Base-by-base conservation (phyloP, 331 rosid species). In the Pyrus hybrid region DNA sequence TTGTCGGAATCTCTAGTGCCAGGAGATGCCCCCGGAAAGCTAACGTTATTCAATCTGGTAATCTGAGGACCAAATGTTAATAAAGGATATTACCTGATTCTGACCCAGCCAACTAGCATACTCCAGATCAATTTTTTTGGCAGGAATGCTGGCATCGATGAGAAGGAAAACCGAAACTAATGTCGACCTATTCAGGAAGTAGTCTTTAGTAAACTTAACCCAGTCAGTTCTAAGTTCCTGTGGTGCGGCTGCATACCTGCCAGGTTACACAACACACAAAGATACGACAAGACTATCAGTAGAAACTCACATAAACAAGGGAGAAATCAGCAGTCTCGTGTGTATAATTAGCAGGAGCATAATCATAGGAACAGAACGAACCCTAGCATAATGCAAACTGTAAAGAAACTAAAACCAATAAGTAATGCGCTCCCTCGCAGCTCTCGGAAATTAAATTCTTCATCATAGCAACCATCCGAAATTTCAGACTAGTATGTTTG, bases 101-200 rank as follows among this genome's bases (percentile, higher is more conserved):
- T 87, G 86, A 35, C 96, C 99, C 84, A 95, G 88, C 99, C 97
- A 95, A 76, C 93, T 82, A 49, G 99, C 99, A 85, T 92, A 95
- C 63, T 95, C 97, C 7, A 95, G 96, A 86, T 92, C 99, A 62
- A 86, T 88, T 63, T 73, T 81, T 81, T 88, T 95, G 61, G 97
- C 97, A 61, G 99, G 99, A 74, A 95, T 92, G 90, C 99, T 95
- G 53, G 91, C 99, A 82, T 95, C 99, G 37, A 95, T 84, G n/a
- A 95, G 96, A 79, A 95, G 97, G 83, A 95, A 95, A 45, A 95
- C 97, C 0, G 99, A 92, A 80, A 95, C 99, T 76, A 95, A 81
- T 0, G 90, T 84, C 49, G 97, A 83, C 63, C 97, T 86, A 58
- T 86, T 90, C 71, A 92, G 87, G 80, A 95, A 95, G 88, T 90